Evolutionary conservation across 495 filamentous ascomycete species (phyloP).

Genomic region (Lasiosphaeriaceae sp.): DNA sequence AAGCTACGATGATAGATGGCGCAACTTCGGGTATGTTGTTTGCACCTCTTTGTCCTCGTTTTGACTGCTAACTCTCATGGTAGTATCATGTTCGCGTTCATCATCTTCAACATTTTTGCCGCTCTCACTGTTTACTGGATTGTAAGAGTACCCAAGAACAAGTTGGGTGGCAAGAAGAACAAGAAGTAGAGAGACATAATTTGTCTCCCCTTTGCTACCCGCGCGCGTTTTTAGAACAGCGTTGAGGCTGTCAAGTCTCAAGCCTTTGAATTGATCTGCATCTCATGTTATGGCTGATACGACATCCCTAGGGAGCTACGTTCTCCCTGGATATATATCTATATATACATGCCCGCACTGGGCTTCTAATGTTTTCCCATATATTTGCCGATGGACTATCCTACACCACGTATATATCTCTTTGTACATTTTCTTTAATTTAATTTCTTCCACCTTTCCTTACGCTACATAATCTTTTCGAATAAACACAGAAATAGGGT

Average conservation of each 20-base stretch:
- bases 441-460: not conserved
- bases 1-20: constrained; percentile 57
- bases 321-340: not conserved
- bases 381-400: not conserved
- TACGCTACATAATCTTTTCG: constrained; percentile 5
- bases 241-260: too few species aligned
- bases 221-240: too few species aligned
- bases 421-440: not conserved
- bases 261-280: too few species aligned
- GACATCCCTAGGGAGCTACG: too few species aligned
- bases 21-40: constrained; percentile 62
- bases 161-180: constrained; percentile 27
- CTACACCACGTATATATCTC: not conserved
- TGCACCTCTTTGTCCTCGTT: not conserved
- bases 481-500: not conserved
- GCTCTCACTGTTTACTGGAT: constrained; percentile 78
- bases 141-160: constrained; percentile 68
- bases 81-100: constrained; percentile 59
- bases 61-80: constrained; percentile 15
- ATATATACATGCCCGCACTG: not conserved
- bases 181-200: constrained; percentile 14
- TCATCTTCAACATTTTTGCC: constrained; percentile 72
- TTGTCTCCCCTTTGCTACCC: too few species aligned
- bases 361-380: not conserved
- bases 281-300: too few species aligned